Evolutionary conservation across 179 eudicot genomes (phyloP).

Genomic region (Patellifolia procumbens): DNA sequence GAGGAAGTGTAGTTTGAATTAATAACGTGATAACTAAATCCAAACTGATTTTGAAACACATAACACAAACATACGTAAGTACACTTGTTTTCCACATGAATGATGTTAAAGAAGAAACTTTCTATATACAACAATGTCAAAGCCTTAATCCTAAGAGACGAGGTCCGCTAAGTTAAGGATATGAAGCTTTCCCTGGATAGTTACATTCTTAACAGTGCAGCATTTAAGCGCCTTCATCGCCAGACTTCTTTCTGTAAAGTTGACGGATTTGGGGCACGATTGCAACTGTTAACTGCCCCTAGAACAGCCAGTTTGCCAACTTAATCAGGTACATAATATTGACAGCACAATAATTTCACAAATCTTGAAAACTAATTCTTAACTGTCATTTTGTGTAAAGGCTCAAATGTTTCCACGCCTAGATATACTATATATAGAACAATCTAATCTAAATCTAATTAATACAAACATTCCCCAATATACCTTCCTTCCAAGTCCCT

Average conservation of each 20-base stretch:
- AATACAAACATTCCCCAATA: conserved; percentile 23
- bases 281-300: conserved; percentile 15
- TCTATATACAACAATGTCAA: too few relatives aligned
- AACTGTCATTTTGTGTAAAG: conserved; percentile 21
- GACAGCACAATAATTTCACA: conserved; percentile 2
- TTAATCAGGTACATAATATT: conserved; percentile 19
- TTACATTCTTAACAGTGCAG: not conserved
- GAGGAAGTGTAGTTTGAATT: too few relatives aligned
- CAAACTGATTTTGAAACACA: too few relatives aligned
- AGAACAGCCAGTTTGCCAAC: conserved; percentile 21
- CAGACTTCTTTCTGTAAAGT: not conserved
- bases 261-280: not conserved
- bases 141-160: too few relatives aligned
- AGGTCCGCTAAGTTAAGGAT: not conserved
- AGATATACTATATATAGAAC: conserved; percentile 7
- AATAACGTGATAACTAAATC: too few relatives aligned
- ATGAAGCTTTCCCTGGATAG: not conserved
- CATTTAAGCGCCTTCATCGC: not conserved
- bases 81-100: too few relatives aligned
- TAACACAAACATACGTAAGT: too few relatives aligned
- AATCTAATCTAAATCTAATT: conserved; percentile 11
- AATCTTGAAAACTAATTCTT: conserved; percentile 7
- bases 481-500: conserved; percentile 2
- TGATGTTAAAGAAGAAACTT: too few relatives aligned
- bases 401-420: conserved; percentile 11